Evolutionary conservation across 2,329 filamentous ascomycete genomes (phyloP).

Genomic region (Alternaria incomplexa): DNA sequence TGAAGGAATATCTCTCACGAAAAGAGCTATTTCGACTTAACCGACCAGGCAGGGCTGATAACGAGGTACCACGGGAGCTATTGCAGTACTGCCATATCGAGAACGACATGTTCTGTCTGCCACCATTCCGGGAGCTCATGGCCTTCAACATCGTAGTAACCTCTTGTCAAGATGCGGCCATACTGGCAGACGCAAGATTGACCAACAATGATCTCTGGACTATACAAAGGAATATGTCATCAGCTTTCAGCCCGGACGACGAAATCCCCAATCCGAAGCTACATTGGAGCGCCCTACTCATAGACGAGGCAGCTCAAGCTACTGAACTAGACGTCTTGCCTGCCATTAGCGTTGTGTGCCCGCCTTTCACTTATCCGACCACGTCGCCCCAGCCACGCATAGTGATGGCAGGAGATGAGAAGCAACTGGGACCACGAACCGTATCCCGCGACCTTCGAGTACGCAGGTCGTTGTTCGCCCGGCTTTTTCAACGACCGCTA

Average conservation of each 20-base stretch:
- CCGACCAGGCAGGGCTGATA: conserved; percentile 47
- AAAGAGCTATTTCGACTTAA: conserved; percentile 53
- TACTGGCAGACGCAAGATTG: conserved; percentile 51
- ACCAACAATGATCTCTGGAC: conserved; percentile 52
- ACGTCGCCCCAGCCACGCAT: conserved; percentile 43
- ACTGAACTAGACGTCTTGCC: conserved; percentile 52
- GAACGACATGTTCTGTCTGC: conserved; percentile 51
- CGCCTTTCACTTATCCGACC: conserved; percentile 35
- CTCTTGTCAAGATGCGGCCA: conserved; percentile 50
- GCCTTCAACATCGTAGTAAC: conserved; percentile 52
- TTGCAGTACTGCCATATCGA: conserved; percentile 49
- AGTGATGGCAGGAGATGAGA: conserved; percentile 56
- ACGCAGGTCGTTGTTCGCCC: conserved; percentile 51
- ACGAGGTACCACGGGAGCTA: conserved; percentile 51
- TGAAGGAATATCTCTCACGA: conserved; percentile 46
- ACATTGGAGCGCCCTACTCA: conserved; percentile 53
- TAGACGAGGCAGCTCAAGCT: conserved; percentile 57
- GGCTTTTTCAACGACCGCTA: conserved; percentile 46
- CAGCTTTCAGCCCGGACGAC: conserved; percentile 39
- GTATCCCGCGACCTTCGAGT: conserved; percentile 43
- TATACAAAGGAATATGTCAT: conserved; percentile 43
- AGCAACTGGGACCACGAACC: conserved; percentile 52
- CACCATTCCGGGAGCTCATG: conserved; percentile 49
- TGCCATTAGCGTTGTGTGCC: conserved; percentile 50
- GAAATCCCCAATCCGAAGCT: conserved; percentile 17